Conservation (phyloP, 2,329 filamentous ascomycete species). For the Parafenestella ontariensis region DNA sequence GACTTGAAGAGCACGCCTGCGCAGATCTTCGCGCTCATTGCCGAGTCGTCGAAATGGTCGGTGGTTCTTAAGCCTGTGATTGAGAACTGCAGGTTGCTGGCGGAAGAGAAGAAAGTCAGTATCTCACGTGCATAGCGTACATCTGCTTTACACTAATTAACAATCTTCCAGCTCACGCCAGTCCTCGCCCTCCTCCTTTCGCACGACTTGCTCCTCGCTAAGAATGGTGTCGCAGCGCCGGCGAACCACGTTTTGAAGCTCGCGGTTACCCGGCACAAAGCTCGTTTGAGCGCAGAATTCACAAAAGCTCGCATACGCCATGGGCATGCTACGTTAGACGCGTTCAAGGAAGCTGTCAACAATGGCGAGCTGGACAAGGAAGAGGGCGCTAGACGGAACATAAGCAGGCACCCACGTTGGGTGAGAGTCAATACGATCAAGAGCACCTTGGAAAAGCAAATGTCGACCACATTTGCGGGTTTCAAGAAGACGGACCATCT, state of each 20-base stretch:
- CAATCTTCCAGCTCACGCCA: constrained; percentile 71
- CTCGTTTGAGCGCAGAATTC: constrained; percentile 80
- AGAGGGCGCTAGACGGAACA: constrained; percentile 52
- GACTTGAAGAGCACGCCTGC: constrained; percentile 77
- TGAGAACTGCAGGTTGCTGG: constrained; percentile 76
- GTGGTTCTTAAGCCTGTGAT: constrained; percentile 86
- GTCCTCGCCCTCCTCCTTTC: constrained; percentile 79
- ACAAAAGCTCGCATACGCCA: constrained; percentile 78
- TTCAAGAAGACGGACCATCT: constrained; percentile 67
- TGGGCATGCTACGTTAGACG: constrained; percentile 71
- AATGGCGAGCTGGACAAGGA: constrained; percentile 39
- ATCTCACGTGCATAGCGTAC: constrained; percentile 19
- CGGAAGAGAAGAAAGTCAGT: constrained; percentile 93
- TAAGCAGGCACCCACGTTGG: constrained; percentile 80
- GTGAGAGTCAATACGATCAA: constrained; percentile 84
- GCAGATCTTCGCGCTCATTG: constrained; percentile 85
- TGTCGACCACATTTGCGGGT: constrained; percentile 74
- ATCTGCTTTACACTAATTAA: constrained; percentile 9
- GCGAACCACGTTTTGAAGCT: constrained; percentile 78
- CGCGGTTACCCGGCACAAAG: constrained; percentile 81
- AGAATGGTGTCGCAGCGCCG: constrained; percentile 81
- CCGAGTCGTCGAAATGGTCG: constrained; percentile 92
- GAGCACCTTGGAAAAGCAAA: constrained; percentile 72
- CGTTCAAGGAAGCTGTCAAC: constrained; percentile 67
- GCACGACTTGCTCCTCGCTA: constrained; percentile 85